Base-by-base conservation (phyloP, 345 rosid species). In the Linum usitatissimum region DNA sequence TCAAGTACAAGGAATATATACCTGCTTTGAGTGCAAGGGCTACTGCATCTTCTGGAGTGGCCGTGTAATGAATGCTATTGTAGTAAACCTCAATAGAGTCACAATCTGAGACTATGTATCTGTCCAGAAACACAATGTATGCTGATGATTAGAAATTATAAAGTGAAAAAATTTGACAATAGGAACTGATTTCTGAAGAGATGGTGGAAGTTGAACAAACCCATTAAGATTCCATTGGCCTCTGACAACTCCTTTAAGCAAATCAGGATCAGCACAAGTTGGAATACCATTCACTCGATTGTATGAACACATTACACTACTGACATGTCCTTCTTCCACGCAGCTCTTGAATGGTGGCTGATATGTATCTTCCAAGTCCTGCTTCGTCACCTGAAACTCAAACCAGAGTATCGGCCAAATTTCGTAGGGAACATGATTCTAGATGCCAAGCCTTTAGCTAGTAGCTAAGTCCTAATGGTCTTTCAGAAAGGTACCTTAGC, bases 271-370 rank as follows among this genome's bases (percentile, higher is more conserved):
- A 0, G 97, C 97, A 66, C 97, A 87, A 4, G 93, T 80, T 4
- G 95, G 98, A 63, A 82, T 66, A 0, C 96, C 98, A 30, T 92
- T 92, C 49, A 92, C 94, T 55, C 87, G 84, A 51, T 89, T 92
- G 73, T 92, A 92, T 6, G 98, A 85, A 74, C 96, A 92, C 97
- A 87, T 89, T 10, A 92, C 83, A 57, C 98, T 85, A 18, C 93
- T 94, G 8, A 83, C 95, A 58, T 84, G 80, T 0, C 90, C 98
- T 55, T 92, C 93, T 63, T 67, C 73, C 6, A 92, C 92, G 54
- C 97, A 92, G 78, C 84, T 85, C 61, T 68, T 75, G 74, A 77
- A 92, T 9, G 94, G 97, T 17, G 82, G 88, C 12, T 87, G 76
- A 69, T 71, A 92, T 36, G 97, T 89, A 34, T 89, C 98, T 62